Conservation (phyloP, 768 basidiomycete genomes). For the Filobasidium wieringae region DNA sequence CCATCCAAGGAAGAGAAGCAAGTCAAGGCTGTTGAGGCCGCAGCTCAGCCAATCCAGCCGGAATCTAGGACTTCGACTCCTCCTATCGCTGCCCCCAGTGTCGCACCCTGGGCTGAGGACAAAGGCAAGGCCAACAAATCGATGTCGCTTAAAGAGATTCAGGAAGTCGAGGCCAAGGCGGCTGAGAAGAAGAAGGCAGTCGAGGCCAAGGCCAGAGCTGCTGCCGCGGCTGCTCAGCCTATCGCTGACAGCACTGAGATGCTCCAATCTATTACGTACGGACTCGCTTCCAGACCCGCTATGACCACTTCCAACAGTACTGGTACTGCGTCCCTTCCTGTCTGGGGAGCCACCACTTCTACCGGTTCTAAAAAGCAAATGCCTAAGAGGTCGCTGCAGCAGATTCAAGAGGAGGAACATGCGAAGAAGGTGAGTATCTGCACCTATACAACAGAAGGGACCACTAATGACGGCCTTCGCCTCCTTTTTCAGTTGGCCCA, state of each 20-base stretch:
- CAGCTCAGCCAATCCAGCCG: conserved; percentile 3
- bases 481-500: conserved; percentile 45
- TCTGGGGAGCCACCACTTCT: conserved; percentile 6
- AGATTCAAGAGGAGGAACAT: conserved; percentile 95
- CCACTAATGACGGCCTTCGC: conserved; percentile 29
- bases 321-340: conserved; percentile 1
- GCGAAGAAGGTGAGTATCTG: conserved; percentile 47
- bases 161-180: conserved; percentile 78
- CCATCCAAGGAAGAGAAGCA: conserved; percentile 1
- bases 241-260: conserved; percentile 17
- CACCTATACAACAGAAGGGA: not conserved
- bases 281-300: conserved; percentile 24
- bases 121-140: conserved; percentile 42
- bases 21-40: conserved; percentile 7
- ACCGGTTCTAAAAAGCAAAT: conserved; percentile 53
- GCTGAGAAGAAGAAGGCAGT: conserved; percentile 63
- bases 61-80: not conserved
- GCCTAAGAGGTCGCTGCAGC: conserved; percentile 87
- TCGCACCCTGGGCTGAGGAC: conserved; percentile 43
- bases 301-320: conserved; percentile 24
- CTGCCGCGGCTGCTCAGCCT: conserved; percentile 48
- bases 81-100: conserved; percentile 12
- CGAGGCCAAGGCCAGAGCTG: conserved; percentile 47
- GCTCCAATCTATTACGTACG: conserved; percentile 33
- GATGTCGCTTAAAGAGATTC: conserved; percentile 80